Base-by-base conservation (phyloP, 768 basidiomycete genomes). In the Obba rivulosa region DNA sequence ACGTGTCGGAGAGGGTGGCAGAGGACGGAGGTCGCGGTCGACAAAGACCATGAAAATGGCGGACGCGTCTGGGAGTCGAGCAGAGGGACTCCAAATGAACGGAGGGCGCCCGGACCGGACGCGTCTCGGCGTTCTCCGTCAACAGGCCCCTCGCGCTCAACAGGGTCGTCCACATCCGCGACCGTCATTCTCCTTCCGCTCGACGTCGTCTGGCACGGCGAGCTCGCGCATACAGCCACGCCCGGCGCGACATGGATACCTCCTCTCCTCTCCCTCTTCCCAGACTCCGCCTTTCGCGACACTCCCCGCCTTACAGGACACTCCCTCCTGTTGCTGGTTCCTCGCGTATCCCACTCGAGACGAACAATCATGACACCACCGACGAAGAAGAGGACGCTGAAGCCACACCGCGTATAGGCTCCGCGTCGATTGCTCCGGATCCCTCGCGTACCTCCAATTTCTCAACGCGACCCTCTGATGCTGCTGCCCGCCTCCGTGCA, bases 401-500 rank as follows among this genome's bases (percentile, higher is more conserved):
- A 46, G 61, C 71, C 20, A 73, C 73, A 7, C 74, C 77, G 23
- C 62, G 60, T 44, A 59, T 62, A 41, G 35, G 54, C 41, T 11
- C 48, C 36, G 34, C 44, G 13, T 34, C 46, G 52, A 62, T 45
- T 55, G 66, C 45, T 50, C 62, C 34, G 10, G 55, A 52, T 5
- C 44, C 40, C 22, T 41, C 61, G 1, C 35, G 43, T 11, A 16
- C 34, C n/a, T 17, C 51, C 21, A 46, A 46, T 8, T 45, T 52
- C 25, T 51, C 55, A 16, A 49, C 24, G 18, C 39, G 50, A 11
- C 57, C 63, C 8, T 45, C 57, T 38, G 74, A 74, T 44, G 81
- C 74, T 2, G 81, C 83, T 17, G 75, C 72, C 18, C 78, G 81
- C 41, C 74, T 87, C 17, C 81, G 85, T 41, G 81, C 81, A 20